These are phyloP conservation scores for Phytophthora idaei DNA, from an alignment of 352 stramenopile species.

Conservation along the genomic window DNA sequence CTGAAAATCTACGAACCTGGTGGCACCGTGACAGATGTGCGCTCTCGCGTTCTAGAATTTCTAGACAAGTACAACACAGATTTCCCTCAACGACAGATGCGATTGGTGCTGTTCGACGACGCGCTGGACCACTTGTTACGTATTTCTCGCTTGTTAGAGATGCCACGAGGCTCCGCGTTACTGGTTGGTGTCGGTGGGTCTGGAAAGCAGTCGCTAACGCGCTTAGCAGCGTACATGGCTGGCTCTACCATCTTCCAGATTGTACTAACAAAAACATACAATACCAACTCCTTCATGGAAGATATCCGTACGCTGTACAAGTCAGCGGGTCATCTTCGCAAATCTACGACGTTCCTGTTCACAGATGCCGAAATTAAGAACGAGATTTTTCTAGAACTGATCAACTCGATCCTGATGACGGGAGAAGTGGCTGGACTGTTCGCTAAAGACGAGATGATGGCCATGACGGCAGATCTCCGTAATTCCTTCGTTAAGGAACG, in stretches of 20 bases:
- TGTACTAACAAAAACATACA: conserved; percentile 98
- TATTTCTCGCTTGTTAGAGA: conserved; percentile 96
- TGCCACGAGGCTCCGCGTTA: conserved; percentile 95
- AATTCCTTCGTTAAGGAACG: conserved; percentile 95
- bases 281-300: conserved; percentile 97
- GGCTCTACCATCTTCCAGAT: conserved; percentile 98
- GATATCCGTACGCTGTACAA: conserved; percentile 97
- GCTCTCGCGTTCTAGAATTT: conserved; percentile 93
- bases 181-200: conserved; percentile 97
- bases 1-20: conserved; percentile 98
- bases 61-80: conserved; percentile 98
- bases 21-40: conserved; percentile 92
- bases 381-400: conserved; percentile 98
- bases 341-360: conserved; percentile 98
- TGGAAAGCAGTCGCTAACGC: conserved; percentile 97
- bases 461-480: conserved; percentile 97
- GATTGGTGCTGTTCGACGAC: conserved; percentile 98
- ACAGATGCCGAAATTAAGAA: conserved; percentile 99
- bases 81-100: conserved; percentile 95
- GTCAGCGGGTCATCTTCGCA: conserved; percentile 94
- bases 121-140: conserved; percentile 96
- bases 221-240: conserved; percentile 96
- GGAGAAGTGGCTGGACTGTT: conserved; percentile 98
- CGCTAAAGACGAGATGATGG: conserved; percentile 99
- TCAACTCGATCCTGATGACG: conserved; percentile 99